Conservation (phyloP, 1,139 yeast species). For the Pichia sp. region DNA sequence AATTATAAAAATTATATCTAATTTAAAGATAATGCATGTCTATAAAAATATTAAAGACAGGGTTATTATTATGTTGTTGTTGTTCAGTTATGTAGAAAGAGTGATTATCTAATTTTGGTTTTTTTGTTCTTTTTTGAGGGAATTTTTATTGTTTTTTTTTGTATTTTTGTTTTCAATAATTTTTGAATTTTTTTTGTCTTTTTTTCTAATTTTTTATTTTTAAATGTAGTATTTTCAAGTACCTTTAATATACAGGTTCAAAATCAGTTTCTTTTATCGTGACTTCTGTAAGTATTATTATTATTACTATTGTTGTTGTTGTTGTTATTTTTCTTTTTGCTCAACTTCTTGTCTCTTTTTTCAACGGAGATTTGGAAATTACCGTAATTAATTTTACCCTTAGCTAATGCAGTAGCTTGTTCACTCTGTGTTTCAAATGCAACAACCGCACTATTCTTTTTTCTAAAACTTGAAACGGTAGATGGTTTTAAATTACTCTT, state of each 20-base stretch:
- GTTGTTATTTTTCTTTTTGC: slow-evolving; percentile 4
- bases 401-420: slow-evolving; percentile 2
- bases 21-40: too few species aligned
- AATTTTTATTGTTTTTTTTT: background rate
- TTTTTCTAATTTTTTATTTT: background rate
- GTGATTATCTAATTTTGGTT: slow-evolving; percentile 1
- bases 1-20: too few species aligned
- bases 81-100: too few species aligned
- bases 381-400: slow-evolving; percentile 4
- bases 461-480: background rate
- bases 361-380: slow-evolving; percentile 5
- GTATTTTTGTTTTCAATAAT: background rate
- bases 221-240: too few species aligned
- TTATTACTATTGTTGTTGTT: background rate
- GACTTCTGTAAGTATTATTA: background rate
- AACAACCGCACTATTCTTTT: slow-evolving; percentile 4
- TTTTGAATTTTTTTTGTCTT: background rate
- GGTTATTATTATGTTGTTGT: background rate
- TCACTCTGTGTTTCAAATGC: slow-evolving; percentile 4
- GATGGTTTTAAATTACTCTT: slow-evolving; percentile 1
- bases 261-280: slow-evolving; percentile 1
- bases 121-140: background rate
- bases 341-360: slow-evolving; percentile 1
- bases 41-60: background rate
- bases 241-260: too few species aligned